Percentiles rank a stretch among this genome's conserved stretches.
Evolutionary conservation across 139 green algal genomes (phyloP).

Genomic region (Chlamydomonas sp.): DNA sequence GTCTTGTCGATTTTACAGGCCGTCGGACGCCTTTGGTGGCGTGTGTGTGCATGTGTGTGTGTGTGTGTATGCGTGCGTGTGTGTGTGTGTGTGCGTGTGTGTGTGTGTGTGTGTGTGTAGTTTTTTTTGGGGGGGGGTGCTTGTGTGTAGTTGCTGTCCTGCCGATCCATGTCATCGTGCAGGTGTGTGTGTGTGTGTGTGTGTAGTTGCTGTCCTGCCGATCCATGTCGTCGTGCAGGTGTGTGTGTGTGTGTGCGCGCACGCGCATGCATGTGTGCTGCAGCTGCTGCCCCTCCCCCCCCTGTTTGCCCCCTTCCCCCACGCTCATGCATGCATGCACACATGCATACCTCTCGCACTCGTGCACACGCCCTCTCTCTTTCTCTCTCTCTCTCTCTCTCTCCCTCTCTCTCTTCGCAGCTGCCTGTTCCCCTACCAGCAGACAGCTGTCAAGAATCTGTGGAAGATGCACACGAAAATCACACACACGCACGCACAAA

Average conservation of each 20-base stretch:
- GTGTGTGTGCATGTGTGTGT: neutral
- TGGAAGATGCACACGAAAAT: neutral
- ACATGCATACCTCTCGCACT: neutral
- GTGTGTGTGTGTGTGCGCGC: neutral
- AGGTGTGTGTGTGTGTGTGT: neutral
- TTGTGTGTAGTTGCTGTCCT: neutral
- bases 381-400: neutral
- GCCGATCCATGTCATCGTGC: neutral
- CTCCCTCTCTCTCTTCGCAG: neutral
- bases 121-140: neutral
- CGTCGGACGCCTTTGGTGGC: too few relatives aligned
- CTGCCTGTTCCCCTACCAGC: slow-evolving; percentile 2
- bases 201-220: neutral
- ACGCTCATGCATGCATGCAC: too few relatives aligned
- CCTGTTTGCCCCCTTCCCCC: too few relatives aligned
- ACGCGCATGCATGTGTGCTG: neutral
- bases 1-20: too few relatives aligned
- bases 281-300: neutral
- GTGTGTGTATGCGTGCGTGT: neutral
- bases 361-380: neutral
- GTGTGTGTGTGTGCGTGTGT: neutral
- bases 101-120: neutral
- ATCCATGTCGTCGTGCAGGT: neutral
- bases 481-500: too few relatives aligned
- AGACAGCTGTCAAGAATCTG: slow-evolving; percentile 1